Percentiles rank a stretch among this genome's conserved stretches.
Evolutionary conservation across 1,139 yeast genomes (phyloP).

Genomic region (Wickerhamiella pararugosa): DNA sequence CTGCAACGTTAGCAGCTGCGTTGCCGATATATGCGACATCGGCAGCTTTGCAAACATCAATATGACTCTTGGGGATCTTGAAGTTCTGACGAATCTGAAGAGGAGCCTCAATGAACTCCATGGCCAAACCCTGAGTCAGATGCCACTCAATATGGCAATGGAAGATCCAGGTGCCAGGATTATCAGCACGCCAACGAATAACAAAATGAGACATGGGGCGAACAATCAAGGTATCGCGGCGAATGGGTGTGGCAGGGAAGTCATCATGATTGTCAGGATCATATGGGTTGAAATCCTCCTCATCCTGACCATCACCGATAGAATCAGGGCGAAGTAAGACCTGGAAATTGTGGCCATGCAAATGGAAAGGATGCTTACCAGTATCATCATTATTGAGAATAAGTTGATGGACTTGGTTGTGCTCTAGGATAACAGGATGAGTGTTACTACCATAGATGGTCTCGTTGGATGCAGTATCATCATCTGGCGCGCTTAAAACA

Average conservation of each 20-base stretch:
- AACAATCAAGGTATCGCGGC: slow-evolving; percentile 54
- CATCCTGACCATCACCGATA: slow-evolving; percentile 38
- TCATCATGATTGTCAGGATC: slow-evolving; percentile 14
- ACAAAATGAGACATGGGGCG: slow-evolving; percentile 46
- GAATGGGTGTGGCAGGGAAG: slow-evolving; percentile 32
- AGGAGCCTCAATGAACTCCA: slow-evolving; percentile 52
- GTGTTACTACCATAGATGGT: slow-evolving; percentile 69
- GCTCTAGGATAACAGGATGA: slow-evolving; percentile 52
- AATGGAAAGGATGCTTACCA: slow-evolving; percentile 83
- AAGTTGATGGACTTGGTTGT: slow-evolving; percentile 50
- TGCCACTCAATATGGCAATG: slow-evolving; percentile 96
- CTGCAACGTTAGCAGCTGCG: slow-evolving; percentile 59
- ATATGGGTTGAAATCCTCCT: slow-evolving; percentile 27
- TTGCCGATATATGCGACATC: slow-evolving; percentile 45
- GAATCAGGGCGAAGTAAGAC: slow-evolving; percentile 29
- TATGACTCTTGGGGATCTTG: slow-evolving; percentile 39
- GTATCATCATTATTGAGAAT: slow-evolving; percentile 63
- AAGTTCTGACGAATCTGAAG: slow-evolving; percentile 34
- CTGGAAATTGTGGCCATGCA: slow-evolving; percentile 81
- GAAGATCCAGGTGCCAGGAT: slow-evolving; percentile 77
- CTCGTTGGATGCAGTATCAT: slow-evolving; percentile 33
- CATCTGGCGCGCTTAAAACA: slow-evolving; percentile 53
- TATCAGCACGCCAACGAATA: slow-evolving; percentile 46
- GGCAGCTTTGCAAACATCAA: slow-evolving; percentile 40
- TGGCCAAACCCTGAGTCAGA: slow-evolving; percentile 65